Evolutionary conservation across 768 basidiomycete species (phyloP).

Genomic region (Hygrocybe punicea): DNA sequence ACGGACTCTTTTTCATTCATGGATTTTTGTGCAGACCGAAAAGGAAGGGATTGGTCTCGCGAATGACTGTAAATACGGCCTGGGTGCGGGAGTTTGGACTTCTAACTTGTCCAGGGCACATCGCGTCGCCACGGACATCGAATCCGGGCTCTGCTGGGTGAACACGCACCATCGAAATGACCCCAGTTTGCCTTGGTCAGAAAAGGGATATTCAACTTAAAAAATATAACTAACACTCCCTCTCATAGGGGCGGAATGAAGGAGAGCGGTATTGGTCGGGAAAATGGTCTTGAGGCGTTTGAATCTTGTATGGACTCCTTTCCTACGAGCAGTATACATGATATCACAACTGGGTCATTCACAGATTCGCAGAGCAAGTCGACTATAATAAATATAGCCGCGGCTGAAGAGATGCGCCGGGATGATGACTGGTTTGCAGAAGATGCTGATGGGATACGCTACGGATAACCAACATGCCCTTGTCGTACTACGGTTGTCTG

Average conservation of each 20-base stretch:
- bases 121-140: conserved; percentile 62
- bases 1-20: conserved; percentile 2
- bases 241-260: conserved; percentile 81
- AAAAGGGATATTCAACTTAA: neutral
- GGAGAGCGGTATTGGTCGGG: conserved; percentile 81
- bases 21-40: conserved; percentile 44
- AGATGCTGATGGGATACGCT: conserved; percentile 48
- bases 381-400: conserved; percentile 69
- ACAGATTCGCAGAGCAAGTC: conserved; percentile 85
- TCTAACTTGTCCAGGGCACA: conserved; percentile 70
- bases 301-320: conserved; percentile 59
- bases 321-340: neutral
- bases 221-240: neutral
- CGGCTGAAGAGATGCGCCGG: conserved; percentile 51
- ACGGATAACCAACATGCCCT: conserved; percentile 47
- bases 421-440: conserved; percentile 81
- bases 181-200: conserved; percentile 81
- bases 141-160: conserved; percentile 81
- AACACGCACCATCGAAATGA: conserved; percentile 90
- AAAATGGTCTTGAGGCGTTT: conserved; percentile 81
- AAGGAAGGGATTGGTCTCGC: conserved; percentile 64
- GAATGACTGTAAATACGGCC: conserved; percentile 74
- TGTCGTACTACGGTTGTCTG: neutral
- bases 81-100: conserved; percentile 83
- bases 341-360: conserved; percentile 2